phyloP scores from a whole-genome alignment of 371 early-diverging fungal genomes.

The Blakeslea trispora region DNA sequence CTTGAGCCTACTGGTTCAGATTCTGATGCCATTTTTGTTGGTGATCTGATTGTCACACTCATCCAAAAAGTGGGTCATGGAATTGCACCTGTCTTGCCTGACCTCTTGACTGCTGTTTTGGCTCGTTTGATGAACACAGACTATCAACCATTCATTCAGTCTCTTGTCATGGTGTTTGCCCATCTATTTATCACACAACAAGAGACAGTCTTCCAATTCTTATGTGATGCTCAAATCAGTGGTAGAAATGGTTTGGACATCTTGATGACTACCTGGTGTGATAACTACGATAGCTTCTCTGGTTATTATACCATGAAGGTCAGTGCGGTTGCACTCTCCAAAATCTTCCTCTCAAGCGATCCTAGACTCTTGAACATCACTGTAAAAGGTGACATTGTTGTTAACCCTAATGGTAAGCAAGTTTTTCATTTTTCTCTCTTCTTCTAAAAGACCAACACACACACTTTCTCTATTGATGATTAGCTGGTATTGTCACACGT shows the following conservation, averaged over 20 bases:
- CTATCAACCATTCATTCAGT: conserved; percentile 79
- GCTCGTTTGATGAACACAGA: conserved; percentile 69
- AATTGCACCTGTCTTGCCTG: conserved; percentile 71
- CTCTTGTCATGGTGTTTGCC: conserved; percentile 87
- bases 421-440: background rate
- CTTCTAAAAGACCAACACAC: background rate
- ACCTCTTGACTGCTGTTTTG: conserved; percentile 78
- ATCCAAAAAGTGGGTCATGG: conserved; percentile 77
- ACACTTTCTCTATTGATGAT: background rate
- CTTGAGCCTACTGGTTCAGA: conserved; percentile 75
- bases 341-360: conserved; percentile 68
- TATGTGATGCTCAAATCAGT: conserved; percentile 53
- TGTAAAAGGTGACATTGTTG: conserved; percentile 83
- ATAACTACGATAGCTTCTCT: conserved; percentile 72
- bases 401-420: conserved; percentile 59
- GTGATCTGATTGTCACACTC: conserved; percentile 81
- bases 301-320: conserved; percentile 78
- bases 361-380: conserved; percentile 64
- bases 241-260: conserved; percentile 68
- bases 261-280: conserved; percentile 75
- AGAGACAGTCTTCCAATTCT: conserved; percentile 69
- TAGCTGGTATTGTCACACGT: conserved; percentile 59
- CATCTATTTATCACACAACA: conserved; percentile 77
- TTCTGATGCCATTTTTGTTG: conserved; percentile 86
- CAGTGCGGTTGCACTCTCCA: conserved; percentile 79